Evolutionary conservation across 140 eudicot species (phyloP).

Genomic region (Anethum foeniculum): DNA sequence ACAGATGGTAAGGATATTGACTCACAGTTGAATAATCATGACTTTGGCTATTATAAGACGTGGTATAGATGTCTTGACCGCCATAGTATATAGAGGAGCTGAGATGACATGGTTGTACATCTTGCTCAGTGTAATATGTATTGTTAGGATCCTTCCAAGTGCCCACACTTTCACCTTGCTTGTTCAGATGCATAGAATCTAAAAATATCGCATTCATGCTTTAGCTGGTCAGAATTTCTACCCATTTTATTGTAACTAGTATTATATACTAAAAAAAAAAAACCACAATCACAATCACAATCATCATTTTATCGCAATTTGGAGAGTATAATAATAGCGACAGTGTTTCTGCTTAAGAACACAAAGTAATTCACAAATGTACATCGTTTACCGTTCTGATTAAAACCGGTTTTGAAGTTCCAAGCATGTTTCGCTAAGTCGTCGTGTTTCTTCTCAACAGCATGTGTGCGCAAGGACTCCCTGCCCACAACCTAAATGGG

Average conservation of each 20-base stretch:
- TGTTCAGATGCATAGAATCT: conserved; percentile 24
- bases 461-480: conserved; percentile 27
- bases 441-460: conserved; percentile 26
- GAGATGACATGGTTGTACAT: conserved; percentile 53
- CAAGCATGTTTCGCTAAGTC: conserved; percentile 16
- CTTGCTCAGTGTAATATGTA: conserved; percentile 35
- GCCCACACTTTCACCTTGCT: conserved; percentile 29
- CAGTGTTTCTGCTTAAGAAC: not conserved
- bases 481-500: conserved; percentile 31
- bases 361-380: not conserved
- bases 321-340: not conserved
- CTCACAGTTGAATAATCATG: conserved; percentile 44
- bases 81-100: conserved; percentile 88
- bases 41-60: conserved; percentile 39
- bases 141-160: conserved; percentile 20
- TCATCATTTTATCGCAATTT: not conserved
- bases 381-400: not conserved
- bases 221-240: not conserved
- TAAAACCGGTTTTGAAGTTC: conserved; percentile 23
- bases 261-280: not conserved
- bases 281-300: too few relatives aligned
- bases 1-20: not conserved
- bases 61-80: conserved; percentile 66
- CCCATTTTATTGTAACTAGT: not conserved
- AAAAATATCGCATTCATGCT: not conserved